phyloP scores from a whole-genome alignment of 78 protist genomes.

The Capsaspora owczarzaki region DNA sequence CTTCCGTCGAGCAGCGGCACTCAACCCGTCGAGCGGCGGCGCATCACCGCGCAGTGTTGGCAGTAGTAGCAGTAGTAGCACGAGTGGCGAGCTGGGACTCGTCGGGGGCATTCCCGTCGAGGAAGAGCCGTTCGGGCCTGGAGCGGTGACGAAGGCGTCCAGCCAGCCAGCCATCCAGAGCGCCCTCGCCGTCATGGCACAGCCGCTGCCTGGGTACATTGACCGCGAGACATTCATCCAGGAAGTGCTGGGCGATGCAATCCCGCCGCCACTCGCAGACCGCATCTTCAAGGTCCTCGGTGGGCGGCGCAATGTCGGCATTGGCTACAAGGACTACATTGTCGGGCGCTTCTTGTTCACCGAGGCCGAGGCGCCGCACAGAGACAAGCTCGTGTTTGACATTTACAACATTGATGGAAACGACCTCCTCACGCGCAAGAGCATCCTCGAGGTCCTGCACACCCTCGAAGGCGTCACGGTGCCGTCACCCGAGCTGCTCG shows the following conservation, averaged over 20 bases:
- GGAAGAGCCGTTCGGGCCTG: no score
- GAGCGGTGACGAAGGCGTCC: no score
- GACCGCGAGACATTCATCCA: no score
- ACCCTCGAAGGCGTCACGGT: neutral
- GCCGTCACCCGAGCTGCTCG: neutral
- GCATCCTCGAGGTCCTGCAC: neutral
- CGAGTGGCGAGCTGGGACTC: no score
- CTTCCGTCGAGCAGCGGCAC: no score
- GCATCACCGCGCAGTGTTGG: no score
- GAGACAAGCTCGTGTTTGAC: neutral
- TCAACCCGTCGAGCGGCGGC: no score
- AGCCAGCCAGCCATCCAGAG: no score
- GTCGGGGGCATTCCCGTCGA: no score
- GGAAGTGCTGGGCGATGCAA: neutral
- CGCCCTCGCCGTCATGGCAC: no score
- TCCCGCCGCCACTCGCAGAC: neutral
- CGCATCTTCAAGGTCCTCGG: neutral
- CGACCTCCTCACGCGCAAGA: neutral
- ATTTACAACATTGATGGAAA: neutral
- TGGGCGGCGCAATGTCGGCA: neutral
- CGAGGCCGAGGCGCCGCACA: neutral
- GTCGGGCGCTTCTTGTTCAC: neutral
- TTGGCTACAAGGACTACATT: neutral
- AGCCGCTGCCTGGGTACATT: no score
- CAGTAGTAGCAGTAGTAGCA: no score